phyloP scores from a whole-genome alignment of 345 rosid genomes.

The Gossypium turneri region DNA sequence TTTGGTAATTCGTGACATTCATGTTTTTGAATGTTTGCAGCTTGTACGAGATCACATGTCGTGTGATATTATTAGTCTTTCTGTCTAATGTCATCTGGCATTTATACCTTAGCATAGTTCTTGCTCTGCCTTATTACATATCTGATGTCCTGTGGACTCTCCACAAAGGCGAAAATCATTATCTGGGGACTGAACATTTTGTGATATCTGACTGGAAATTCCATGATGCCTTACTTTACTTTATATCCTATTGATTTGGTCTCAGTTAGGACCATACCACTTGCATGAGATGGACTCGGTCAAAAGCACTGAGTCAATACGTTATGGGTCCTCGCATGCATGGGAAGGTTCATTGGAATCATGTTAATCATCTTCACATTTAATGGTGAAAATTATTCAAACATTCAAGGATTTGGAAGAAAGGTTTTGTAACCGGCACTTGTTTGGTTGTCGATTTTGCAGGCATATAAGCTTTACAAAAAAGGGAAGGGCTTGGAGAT shows the following conservation, averaged over 20 bases:
- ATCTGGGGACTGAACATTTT: neutral
- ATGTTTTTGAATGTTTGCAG: neutral
- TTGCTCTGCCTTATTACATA: neutral
- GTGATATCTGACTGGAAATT: neutral
- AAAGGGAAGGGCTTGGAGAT: conserved; percentile 66
- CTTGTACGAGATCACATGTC: neutral
- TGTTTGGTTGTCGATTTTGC: conserved; percentile 20
- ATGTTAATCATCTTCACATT: neutral
- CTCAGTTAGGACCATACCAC: neutral
- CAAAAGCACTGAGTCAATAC: neutral
- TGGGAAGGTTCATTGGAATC: neutral
- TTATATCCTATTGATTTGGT: neutral
- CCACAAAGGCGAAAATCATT: neutral
- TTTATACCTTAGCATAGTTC: neutral
- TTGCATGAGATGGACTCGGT: neutral
- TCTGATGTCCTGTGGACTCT: neutral
- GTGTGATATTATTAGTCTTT: neutral
- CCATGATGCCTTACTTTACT: neutral
- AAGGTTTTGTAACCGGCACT: neutral
- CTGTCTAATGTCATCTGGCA: neutral
- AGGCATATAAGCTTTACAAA: conserved; percentile 76
- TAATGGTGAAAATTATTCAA: neutral
- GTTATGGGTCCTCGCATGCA: neutral
- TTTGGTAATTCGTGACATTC: too few species aligned
- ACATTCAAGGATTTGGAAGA: neutral